These are phyloP conservation scores for Cercophora scortea DNA, from an alignment of 495 filamentous ascomycete genomes.

Conservation along the genomic window DNA sequence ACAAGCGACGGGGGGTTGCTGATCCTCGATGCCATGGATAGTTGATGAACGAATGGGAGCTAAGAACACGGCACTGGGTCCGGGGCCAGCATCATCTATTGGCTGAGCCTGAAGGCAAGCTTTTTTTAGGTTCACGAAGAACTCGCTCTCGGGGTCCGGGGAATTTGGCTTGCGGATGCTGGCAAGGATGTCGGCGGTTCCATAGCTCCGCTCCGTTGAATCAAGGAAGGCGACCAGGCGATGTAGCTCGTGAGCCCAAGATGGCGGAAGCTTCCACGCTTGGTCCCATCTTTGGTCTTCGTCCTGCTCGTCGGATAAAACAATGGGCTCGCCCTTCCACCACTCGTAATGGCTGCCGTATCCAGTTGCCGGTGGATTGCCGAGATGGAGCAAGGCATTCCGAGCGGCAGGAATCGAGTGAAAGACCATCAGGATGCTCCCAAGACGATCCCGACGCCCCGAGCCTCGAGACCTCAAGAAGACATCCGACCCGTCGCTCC, in stretches of 20 bases:
- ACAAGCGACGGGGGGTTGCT: background rate
- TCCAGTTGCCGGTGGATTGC: conserved; percentile 36
- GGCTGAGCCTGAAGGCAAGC: too few relatives aligned
- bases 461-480: conserved; percentile 59
- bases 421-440: conserved; percentile 67
- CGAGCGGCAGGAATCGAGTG: conserved; percentile 76
- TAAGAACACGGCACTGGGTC: background rate
- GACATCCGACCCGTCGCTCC: conserved; percentile 50
- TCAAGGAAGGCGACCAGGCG: conserved; percentile 86
- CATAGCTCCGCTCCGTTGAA: conserved; percentile 70
- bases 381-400: conserved; percentile 58
- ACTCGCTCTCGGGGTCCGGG: conserved; percentile 19
- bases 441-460: conserved; percentile 42
- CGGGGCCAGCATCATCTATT: background rate
- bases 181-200: conserved; percentile 50
- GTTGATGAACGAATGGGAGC: too few relatives aligned
- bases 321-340: conserved; percentile 73
- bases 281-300: conserved; percentile 40
- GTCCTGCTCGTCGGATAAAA: conserved; percentile 48
- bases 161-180: conserved; percentile 1
- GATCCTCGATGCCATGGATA: background rate
- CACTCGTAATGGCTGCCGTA: conserved; percentile 70
- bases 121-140: conserved; percentile 7
- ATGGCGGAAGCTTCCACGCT: conserved; percentile 16
- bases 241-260: conserved; percentile 54